A percentile compares a stretch with the other conserved stretches of the same genome.
These are phyloP conservation scores for Flaveria robusta DNA, from an alignment of 129 eudicot genomes.

Conservation along the genomic window DNA sequence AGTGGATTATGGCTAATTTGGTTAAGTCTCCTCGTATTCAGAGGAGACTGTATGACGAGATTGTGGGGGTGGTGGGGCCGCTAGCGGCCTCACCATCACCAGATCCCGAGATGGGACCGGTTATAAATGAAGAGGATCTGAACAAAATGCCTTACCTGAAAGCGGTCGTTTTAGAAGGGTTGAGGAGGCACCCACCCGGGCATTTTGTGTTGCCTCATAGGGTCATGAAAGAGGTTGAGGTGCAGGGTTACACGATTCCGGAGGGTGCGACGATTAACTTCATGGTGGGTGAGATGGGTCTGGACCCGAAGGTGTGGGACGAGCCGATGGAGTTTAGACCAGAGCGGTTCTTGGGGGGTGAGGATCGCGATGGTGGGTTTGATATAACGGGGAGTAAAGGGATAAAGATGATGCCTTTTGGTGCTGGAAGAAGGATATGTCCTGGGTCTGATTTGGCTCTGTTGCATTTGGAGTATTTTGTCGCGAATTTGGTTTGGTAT, in stretches of 20 bases:
- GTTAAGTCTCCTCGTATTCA: slow-evolving; percentile 3
- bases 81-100: not conserved
- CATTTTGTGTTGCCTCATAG: slow-evolving; percentile 56
- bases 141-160: slow-evolving; percentile 55
- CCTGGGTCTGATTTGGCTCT: slow-evolving; percentile 56
- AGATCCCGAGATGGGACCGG: not conserved
- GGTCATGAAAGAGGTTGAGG: slow-evolving; percentile 45
- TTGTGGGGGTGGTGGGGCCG: not conserved
- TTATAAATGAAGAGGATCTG: slow-evolving; percentile 50
- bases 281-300: slow-evolving; percentile 63
- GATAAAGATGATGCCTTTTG: slow-evolving; percentile 78
- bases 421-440: slow-evolving; percentile 67
- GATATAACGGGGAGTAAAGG: slow-evolving; percentile 60
- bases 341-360: slow-evolving; percentile 49
- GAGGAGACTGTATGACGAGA: not conserved
- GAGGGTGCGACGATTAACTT: slow-evolving; percentile 44
- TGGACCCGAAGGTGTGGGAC: slow-evolving; percentile 64
- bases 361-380: slow-evolving; percentile 33
- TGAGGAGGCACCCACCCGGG: slow-evolving; percentile 68
- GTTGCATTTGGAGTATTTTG: slow-evolving; percentile 61
- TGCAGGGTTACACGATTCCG: slow-evolving; percentile 49
- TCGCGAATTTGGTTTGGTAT: slow-evolving; percentile 59
- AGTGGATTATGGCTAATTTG: slow-evolving; percentile 17
- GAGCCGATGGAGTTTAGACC: slow-evolving; percentile 69
- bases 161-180: slow-evolving; percentile 59